Base-by-base conservation (phyloP, 495 filamentous ascomycete genomes). In the Penicillium simplicissimum region DNA sequence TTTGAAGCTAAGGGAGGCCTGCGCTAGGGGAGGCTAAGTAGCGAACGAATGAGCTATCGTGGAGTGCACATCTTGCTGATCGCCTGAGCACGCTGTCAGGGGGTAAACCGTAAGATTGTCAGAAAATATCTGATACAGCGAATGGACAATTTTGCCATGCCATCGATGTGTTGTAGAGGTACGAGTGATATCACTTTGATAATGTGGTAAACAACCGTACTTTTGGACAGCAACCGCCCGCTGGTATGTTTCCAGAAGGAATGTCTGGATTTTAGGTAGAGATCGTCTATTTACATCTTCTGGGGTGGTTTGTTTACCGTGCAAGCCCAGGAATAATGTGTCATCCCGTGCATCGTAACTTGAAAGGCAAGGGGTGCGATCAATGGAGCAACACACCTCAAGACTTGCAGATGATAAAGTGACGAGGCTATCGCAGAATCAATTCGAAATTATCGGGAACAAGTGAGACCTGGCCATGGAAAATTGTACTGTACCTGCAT, bases 181-280 rank as follows among this genome's bases (percentile, higher is more conserved):
- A n/a, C n/a, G n/a, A 17, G 23, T 23, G 11, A 31, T 28, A 31
- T 14, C 45, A 5, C 9, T 28, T 49, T 31, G 28, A 45, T 51
- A 11, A 58, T 51, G 33, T 35, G 42, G 33, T 59, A 45, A 42
- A 42, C 38, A 57, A 31, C 23, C 21, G 35, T 42, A 19, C 23
- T 59, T 33, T 37, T 40, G 14, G 33, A 8, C 21, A 60, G 58
- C 58, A 60, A 60, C 58, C 58, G 14, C 38, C 14, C 52, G 14
- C 28, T 15, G 52, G n/a, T 60, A 48, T 55, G 53, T 52, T 60
- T 60, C 58, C 38, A 60, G 58, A 60, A 60, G 38, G 28, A 60
- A 60, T 60, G 58, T 33, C 4, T 31, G n/a, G 38, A 31, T 28
- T 33, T 11, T 21, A 21, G 38, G n/a, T 48, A 21, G 49, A 52